Conservation (phyloP, 805 yeast species). For the Barnettozyma vustinii region DNA sequence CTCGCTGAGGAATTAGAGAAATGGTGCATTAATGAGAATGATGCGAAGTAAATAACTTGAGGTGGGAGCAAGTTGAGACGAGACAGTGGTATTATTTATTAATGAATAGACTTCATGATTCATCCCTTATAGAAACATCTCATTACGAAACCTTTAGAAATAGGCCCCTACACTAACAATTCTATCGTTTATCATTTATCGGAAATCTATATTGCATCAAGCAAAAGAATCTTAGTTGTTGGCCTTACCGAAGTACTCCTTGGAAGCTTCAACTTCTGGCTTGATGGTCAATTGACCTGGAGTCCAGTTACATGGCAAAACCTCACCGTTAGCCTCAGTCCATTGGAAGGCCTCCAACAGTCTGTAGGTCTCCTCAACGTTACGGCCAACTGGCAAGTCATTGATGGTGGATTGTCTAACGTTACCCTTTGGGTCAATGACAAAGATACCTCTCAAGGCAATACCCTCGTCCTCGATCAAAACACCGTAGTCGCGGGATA, state of each 20-base stretch:
- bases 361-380: constrained; percentile 96
- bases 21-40: neutral
- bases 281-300: constrained; percentile 91
- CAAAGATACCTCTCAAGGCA: constrained; percentile 96
- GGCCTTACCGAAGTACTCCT: constrained; percentile 70
- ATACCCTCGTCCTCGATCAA: constrained; percentile 93
- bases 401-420: constrained; percentile 97
- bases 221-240: constrained; percentile 23
- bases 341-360: constrained; percentile 98
- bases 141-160: neutral
- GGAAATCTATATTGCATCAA: neutral
- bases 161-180: neutral
- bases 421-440: constrained; percentile 93
- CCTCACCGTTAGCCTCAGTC: constrained; percentile 99
- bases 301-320: constrained; percentile 99
- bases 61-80: no score
- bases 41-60: neutral
- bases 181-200: neutral
- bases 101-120: neutral
- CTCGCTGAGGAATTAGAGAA: constrained; percentile 38
- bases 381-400: constrained; percentile 99
- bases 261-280: constrained; percentile 72
- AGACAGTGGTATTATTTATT: neutral
- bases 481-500: constrained; percentile 96
- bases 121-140: neutral